These are phyloP conservation scores for Rhizophagus sp. DNA, from an alignment of 192 early-diverging fungal species.

Conservation along the genomic window DNA sequence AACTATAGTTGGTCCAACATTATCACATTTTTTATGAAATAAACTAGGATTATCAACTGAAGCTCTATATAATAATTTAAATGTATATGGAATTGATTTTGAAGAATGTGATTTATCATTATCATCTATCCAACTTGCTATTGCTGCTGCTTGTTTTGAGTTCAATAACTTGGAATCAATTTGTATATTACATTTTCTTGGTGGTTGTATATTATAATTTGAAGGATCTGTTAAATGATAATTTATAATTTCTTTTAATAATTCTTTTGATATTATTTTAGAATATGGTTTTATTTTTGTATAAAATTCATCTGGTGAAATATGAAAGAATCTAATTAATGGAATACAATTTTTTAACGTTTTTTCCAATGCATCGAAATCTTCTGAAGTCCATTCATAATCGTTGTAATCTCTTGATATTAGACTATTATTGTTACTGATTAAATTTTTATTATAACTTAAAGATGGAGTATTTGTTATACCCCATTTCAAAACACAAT, in stretches of 20 bases:
- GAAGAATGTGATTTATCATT: background rate
- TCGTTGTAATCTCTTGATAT: too few species aligned
- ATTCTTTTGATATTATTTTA: background rate
- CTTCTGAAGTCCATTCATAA: background rate
- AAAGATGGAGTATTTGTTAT: background rate
- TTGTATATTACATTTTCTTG: background rate
- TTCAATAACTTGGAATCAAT: conserved; percentile 16
- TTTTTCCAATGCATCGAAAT: conserved; percentile 14
- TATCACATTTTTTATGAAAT: conserved; percentile 20
- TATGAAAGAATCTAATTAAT: conserved; percentile 13
- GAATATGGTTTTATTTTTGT: background rate
- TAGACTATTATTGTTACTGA: background rate
- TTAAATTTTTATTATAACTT: background rate
- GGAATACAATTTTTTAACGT: conserved; percentile 15
- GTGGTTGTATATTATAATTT: background rate
- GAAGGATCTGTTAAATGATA: background rate
- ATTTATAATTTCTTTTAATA: background rate
- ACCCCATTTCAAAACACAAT: conserved; percentile 9
- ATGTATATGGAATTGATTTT: background rate
- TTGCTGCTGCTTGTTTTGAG: background rate
- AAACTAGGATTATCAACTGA: background rate
- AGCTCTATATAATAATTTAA: conserved; percentile 23
- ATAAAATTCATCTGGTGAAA: background rate
- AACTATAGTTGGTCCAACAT: conserved; percentile 1
- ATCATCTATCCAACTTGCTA: conserved; percentile 4